A percentile compares a stretch with the other conserved stretches of the same genome.
Conservation (phyloP, 2,329 filamentous ascomycete genomes). For the Nannizziopsis arthrosporioides region DNA sequence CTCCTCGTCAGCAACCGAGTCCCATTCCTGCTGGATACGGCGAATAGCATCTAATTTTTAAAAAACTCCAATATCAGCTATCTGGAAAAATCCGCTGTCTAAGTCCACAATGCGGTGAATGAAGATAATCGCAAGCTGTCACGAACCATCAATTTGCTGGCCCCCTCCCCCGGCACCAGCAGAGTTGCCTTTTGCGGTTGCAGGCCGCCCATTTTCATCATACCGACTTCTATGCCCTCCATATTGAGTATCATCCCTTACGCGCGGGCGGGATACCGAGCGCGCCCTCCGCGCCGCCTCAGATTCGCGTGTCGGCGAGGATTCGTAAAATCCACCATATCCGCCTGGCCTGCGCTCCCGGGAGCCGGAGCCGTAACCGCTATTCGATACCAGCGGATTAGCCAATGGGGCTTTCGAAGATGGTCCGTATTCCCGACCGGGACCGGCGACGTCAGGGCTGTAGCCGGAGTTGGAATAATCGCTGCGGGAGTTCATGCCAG, state of each 20-base stretch:
- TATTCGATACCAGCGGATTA: conserved; percentile 7
- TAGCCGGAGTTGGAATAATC: conserved; percentile 28
- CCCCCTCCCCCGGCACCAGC: background rate
- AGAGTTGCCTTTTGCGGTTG: background rate
- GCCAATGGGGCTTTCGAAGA: conserved; percentile 19
- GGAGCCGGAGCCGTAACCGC: conserved; percentile 10
- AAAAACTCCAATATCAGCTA: too few species aligned
- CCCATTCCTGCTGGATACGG: conserved; percentile 80
- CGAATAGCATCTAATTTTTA: conserved; percentile 50
- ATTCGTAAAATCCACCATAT: conserved; percentile 34
- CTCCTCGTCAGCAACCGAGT: conserved; percentile 75
- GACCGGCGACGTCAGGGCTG: conserved; percentile 22
- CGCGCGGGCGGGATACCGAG: conserved; percentile 27
- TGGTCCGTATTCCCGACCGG: conserved; percentile 26
- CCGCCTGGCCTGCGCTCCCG: conserved; percentile 33
- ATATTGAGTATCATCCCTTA: conserved; percentile 8
- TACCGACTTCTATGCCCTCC: background rate
- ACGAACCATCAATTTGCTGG: conserved; percentile 11
- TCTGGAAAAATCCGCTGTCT: too few species aligned
- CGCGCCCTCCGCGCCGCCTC: conserved; percentile 25
- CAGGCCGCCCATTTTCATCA: conserved; percentile 1
- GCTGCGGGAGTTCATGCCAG: conserved; percentile 28
- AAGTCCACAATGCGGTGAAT: too few species aligned
- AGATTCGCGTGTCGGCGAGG: conserved; percentile 20
- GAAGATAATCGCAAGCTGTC: background rate